A percentile compares a stretch with the other conserved stretches of the same genome.
These are phyloP conservation scores for Petunia axillaris DNA, from an alignment of 257 asterid species.

Conservation along the genomic window DNA sequence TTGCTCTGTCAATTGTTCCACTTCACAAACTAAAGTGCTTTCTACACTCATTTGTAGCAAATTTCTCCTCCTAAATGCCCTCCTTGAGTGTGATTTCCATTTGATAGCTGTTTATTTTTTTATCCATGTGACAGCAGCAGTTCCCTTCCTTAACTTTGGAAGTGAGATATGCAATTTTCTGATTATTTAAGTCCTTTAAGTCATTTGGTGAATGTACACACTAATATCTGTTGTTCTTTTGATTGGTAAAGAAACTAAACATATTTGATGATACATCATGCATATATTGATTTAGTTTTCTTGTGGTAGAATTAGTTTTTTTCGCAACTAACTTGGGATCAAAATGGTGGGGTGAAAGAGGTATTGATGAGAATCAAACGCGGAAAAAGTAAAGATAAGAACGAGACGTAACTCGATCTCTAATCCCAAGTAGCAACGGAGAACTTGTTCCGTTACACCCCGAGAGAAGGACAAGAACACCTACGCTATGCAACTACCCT, in stretches of 20 bases:
- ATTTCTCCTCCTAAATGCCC: background rate
- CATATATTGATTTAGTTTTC: background rate
- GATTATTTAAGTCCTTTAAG: background rate
- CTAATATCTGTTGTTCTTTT: background rate
- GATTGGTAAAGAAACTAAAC: background rate
- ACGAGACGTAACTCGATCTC: too few relatives aligned
- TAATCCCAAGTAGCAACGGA: too few relatives aligned
- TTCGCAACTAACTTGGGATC: conserved; percentile 5
- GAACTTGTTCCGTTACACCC: too few relatives aligned
- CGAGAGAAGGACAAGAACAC: too few relatives aligned
- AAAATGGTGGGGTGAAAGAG: conserved; percentile 10
- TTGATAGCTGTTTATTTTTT: too few relatives aligned
- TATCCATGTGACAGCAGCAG: too few relatives aligned
- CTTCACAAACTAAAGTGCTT: background rate
- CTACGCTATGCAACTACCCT: too few relatives aligned
- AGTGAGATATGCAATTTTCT: background rate
- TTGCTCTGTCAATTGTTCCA: background rate
- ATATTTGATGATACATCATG: background rate
- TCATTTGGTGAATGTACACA: background rate
- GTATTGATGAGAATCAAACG: too few relatives aligned
- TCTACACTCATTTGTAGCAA: background rate
- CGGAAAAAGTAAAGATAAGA: too few relatives aligned
- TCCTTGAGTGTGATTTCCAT: background rate
- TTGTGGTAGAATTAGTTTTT: background rate
- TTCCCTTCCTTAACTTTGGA: too few relatives aligned